Evolutionary conservation across 768 basidiomycete genomes (phyloP).

Genomic region (Auricularia heimuer): DNA sequence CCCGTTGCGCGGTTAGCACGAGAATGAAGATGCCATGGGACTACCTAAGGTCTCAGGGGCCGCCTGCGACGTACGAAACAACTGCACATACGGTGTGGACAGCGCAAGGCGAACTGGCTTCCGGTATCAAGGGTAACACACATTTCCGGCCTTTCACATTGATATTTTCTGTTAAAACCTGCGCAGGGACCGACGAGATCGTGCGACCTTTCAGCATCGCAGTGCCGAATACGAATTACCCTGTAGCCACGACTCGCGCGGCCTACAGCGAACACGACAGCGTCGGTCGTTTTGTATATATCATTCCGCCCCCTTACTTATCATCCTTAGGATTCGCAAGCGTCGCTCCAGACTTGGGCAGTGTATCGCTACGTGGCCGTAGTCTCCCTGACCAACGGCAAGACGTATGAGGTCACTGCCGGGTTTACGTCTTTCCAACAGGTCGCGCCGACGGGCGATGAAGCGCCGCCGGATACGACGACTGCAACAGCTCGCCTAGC

Average conservation of each 20-base stretch:
- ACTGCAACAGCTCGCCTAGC: not conserved
- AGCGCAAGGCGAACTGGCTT: no score
- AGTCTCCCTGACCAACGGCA: not conserved
- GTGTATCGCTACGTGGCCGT: not conserved
- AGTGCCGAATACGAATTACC: not conserved
- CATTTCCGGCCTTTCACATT: no score
- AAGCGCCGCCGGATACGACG: not conserved
- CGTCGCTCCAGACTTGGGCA: not conserved
- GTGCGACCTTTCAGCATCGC: not conserved
- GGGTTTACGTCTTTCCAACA: not conserved
- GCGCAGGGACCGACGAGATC: not conserved
- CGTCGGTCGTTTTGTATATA: not conserved
- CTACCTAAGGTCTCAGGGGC: no score
- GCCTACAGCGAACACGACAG: not conserved
- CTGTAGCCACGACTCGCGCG: not conserved
- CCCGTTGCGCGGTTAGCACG: no score
- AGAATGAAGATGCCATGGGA: no score
- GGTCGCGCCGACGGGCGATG: not conserved
- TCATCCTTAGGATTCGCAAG: not conserved
- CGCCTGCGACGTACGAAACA: no score
- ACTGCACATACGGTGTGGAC: no score
- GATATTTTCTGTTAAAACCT: no score
- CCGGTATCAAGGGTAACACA: no score
- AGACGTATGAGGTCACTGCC: not conserved
- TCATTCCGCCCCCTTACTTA: not conserved